phyloP scores from a whole-genome alignment of 2,329 filamentous ascomycete species.

The Hortaea sp. region DNA sequence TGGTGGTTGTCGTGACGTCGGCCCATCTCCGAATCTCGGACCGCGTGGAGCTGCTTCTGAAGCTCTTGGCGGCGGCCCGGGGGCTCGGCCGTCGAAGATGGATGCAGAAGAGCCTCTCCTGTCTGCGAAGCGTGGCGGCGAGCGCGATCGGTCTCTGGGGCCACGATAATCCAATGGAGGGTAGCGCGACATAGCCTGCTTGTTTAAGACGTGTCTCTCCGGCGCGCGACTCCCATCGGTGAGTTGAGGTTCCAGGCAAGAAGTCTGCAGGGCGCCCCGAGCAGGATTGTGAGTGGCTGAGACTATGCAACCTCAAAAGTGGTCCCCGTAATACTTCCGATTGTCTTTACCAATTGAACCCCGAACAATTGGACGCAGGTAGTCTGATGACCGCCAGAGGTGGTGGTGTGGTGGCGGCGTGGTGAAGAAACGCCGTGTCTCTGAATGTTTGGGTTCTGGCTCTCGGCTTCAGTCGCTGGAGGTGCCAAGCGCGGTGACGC shows the following conservation, averaged over 20 bases:
- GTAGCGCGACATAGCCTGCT: slow-evolving; percentile 22
- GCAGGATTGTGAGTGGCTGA: background rate
- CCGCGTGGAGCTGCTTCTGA: slow-evolving; percentile 61
- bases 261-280: background rate
- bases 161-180: slow-evolving; percentile 30
- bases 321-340: too few relatives aligned
- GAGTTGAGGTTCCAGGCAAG: background rate
- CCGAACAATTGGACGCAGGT: too few relatives aligned
- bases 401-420: too few relatives aligned
- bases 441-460: too few relatives aligned
- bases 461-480: too few relatives aligned
- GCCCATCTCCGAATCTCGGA: slow-evolving; percentile 68
- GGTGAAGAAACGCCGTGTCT: too few relatives aligned
- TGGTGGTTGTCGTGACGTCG: slow-evolving; percentile 30
- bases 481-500: too few relatives aligned
- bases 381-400: too few relatives aligned
- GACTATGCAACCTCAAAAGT: too few relatives aligned
- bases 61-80: slow-evolving; percentile 14
- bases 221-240: slow-evolving; percentile 2
- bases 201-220: background rate
- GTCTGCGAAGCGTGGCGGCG: slow-evolving; percentile 59
- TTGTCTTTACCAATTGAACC: too few relatives aligned
- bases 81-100: slow-evolving; percentile 19
- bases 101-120: slow-evolving; percentile 54
- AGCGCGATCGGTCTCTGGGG: slow-evolving; percentile 57